A percentile compares a stretch with the other conserved stretches of the same genome.
Conservation (phyloP, 2,329 filamentous ascomycete species). For the Pseudocercospora vitis region DNA sequence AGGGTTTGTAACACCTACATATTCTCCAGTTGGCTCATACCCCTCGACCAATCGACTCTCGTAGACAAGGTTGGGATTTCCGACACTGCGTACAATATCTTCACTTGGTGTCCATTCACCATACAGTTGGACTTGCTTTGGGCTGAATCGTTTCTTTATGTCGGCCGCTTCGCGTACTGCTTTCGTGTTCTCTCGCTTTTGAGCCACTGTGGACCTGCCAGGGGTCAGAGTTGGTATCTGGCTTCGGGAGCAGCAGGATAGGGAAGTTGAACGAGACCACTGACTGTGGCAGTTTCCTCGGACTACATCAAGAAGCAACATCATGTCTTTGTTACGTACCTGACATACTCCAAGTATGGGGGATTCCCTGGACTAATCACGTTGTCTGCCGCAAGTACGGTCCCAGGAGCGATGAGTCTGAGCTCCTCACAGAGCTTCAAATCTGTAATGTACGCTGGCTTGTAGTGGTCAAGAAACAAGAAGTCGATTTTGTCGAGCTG, state of each 20-base stretch:
- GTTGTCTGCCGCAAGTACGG: conserved; percentile 47
- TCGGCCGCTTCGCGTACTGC: neutral
- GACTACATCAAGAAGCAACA: no score
- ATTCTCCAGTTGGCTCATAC: neutral
- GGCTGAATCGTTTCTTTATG: neutral
- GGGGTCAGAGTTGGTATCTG: no score
- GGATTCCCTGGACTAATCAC: conserved; percentile 47
- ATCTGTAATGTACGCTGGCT: conserved; percentile 42
- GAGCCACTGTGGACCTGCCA: neutral
- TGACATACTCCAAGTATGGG: conserved; percentile 46
- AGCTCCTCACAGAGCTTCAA: conserved; percentile 40
- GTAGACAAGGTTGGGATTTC: neutral
- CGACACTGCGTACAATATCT: neutral
- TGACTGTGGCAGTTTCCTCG: no score
- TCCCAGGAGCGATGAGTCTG: conserved; percentile 37
- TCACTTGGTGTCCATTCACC: neutral
- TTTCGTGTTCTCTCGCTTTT: neutral
- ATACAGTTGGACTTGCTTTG: neutral
- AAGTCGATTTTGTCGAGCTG: conserved; percentile 37
- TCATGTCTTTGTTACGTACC: no score
- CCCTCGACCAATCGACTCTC: neutral
- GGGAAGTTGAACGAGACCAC: no score
- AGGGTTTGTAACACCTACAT: neutral
- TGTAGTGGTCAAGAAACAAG: conserved; percentile 42
- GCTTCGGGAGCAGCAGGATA: no score